These are phyloP conservation scores for Tolypocladium pustulatum DNA, from an alignment of 2,329 filamentous ascomycete genomes.

Conservation along the genomic window DNA sequence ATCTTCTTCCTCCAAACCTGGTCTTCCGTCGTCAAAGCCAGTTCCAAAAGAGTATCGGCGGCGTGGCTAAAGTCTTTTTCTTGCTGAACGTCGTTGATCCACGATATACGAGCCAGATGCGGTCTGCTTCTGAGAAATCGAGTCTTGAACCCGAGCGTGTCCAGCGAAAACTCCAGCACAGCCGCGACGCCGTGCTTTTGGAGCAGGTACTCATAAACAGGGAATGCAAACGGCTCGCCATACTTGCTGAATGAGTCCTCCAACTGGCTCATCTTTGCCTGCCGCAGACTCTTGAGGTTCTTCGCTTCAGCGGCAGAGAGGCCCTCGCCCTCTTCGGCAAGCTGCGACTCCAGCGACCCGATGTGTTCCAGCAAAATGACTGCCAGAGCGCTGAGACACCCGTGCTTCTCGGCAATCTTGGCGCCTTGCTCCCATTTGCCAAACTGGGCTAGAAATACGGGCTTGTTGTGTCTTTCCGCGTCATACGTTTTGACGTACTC, in stretches of 20 bases:
- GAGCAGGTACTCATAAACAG: slow-evolving; percentile 73
- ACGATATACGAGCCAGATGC: slow-evolving; percentile 67
- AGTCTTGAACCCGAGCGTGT: slow-evolving; percentile 62
- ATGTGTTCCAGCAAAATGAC: slow-evolving; percentile 46
- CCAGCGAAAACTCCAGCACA: slow-evolving; percentile 61
- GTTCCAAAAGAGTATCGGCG: slow-evolving; percentile 55
- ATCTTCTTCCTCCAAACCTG: slow-evolving; percentile 91
- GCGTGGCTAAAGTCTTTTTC: slow-evolving; percentile 69
- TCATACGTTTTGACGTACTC: slow-evolving; percentile 38
- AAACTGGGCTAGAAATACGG: slow-evolving; percentile 41
- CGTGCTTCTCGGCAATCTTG: slow-evolving; percentile 47
- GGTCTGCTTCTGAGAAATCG: slow-evolving; percentile 64
- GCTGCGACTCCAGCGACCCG: slow-evolving; percentile 21
- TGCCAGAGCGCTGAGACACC: slow-evolving; percentile 43
- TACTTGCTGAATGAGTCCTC: slow-evolving; percentile 52
- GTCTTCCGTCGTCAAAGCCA: slow-evolving; percentile 62
- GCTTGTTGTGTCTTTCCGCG: slow-evolving; percentile 39
- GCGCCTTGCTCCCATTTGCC: slow-evolving; percentile 48
- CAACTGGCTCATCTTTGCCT: slow-evolving; percentile 31
- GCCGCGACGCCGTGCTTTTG: slow-evolving; percentile 52
- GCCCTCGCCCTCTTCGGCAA: slow-evolving; percentile 15
- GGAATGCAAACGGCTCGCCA: slow-evolving; percentile 57
- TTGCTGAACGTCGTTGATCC: slow-evolving; percentile 84
- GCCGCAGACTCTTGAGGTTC: slow-evolving; percentile 22
- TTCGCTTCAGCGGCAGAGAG: slow-evolving; percentile 18